Conservation (phyloP, 2,329 filamentous ascomycete genomes). For the Aspergillus quadrilineatus region DNA sequence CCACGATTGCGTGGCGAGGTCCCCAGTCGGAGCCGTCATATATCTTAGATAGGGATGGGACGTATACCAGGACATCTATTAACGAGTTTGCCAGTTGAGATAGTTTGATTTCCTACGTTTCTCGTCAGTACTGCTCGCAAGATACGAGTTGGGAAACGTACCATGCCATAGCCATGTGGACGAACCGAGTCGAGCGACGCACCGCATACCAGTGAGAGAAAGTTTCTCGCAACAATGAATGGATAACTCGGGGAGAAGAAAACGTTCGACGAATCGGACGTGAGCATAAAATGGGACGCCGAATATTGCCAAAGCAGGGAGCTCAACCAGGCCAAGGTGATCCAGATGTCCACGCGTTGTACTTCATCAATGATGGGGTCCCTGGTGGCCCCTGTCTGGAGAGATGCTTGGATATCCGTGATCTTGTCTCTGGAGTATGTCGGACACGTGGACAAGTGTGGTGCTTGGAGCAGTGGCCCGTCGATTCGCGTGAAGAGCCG, state of each 20-base stretch:
- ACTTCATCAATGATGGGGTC: constrained; percentile 10
- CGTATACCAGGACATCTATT: constrained; percentile 10
- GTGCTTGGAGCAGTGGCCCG: constrained; percentile 8
- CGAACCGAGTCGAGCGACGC: constrained; percentile 10
- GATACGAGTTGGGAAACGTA: not conserved
- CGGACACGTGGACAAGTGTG: not conserved
- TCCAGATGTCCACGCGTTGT: constrained; percentile 10
- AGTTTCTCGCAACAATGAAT: constrained; percentile 2
- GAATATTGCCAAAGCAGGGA: constrained; percentile 11
- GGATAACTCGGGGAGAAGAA: constrained; percentile 7
- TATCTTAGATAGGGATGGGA: not conserved
- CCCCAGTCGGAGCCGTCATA: constrained; percentile 3
- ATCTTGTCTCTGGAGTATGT: constrained; percentile 6
- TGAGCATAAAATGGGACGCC: constrained; percentile 11
- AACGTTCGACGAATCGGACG: not conserved
- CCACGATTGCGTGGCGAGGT: constrained; percentile 5
- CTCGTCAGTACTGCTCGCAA: not conserved
- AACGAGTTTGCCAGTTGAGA: constrained; percentile 9
- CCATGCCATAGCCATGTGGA: constrained; percentile 12
- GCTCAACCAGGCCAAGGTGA: constrained; percentile 8
- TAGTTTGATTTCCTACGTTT: constrained; percentile 5
- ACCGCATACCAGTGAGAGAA: constrained; percentile 2
- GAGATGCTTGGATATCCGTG: constrained; percentile 6
- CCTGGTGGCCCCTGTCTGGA: constrained; percentile 2
- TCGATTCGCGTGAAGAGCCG: constrained; percentile 10